These are phyloP conservation scores for Debaryomyces coudertii DNA, from an alignment of 1,139 yeast genomes.

Conservation along the genomic window DNA sequence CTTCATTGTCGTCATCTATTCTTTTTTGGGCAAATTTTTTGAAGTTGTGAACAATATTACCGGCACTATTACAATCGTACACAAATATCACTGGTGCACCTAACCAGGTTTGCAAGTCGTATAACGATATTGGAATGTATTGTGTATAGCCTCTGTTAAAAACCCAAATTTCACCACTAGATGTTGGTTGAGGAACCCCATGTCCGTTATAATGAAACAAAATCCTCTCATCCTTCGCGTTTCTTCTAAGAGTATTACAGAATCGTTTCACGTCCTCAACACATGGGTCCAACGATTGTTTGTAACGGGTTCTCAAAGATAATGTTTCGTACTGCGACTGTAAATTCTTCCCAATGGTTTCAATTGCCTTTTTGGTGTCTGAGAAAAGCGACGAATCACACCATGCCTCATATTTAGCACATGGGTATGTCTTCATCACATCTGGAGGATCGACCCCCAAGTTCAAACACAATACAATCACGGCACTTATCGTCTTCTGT, in stretches of 20 bases:
- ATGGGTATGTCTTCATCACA: conserved; percentile 88
- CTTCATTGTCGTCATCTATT: conserved; percentile 82
- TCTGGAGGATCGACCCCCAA: conserved; percentile 98
- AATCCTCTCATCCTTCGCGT: conserved; percentile 89
- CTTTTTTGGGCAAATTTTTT: conserved; percentile 89
- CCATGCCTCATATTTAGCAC: conserved; percentile 93
- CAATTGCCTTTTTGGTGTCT: conserved; percentile 90
- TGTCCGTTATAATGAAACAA: conserved; percentile 97
- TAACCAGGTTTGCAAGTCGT: conserved; percentile 93
- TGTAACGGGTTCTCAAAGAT: conserved; percentile 84
- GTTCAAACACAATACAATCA: conserved; percentile 84
- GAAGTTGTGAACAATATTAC: conserved; percentile 88
- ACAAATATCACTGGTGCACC: conserved; percentile 98
- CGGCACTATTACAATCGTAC: conserved; percentile 94
- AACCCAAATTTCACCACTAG: conserved; percentile 99
- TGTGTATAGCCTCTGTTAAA: conserved; percentile 96
- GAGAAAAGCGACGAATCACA: conserved; percentile 83
- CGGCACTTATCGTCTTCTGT: conserved; percentile 94
- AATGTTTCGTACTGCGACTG: conserved; percentile 90
- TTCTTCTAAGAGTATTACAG: conserved; percentile 84
- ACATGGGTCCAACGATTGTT: conserved; percentile 90
- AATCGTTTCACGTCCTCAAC: conserved; percentile 94
- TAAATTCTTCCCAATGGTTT: conserved; percentile 83
- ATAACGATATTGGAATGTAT: conserved; percentile 91
- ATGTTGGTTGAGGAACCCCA: conserved; percentile 97